These are phyloP conservation scores for Escovopsis sp. DNA, from an alignment of 2,329 filamentous ascomycete species.

Conservation along the genomic window DNA sequence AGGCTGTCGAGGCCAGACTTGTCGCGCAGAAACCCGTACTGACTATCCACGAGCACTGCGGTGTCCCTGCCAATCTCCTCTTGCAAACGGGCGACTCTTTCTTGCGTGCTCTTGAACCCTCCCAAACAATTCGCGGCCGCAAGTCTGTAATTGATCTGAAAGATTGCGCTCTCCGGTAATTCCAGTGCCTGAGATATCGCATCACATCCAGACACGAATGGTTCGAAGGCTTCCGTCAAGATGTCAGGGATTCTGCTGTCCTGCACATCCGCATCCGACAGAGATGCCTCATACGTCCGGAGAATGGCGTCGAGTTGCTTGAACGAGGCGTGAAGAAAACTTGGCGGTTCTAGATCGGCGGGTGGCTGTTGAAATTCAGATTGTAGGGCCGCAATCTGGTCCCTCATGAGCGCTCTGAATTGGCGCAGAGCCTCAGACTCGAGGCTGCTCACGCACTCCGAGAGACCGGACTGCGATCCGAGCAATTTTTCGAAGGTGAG, in stretches of 20 bases:
- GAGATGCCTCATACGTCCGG: slow-evolving; percentile 73
- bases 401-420: slow-evolving; percentile 67
- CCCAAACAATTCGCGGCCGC: slow-evolving; percentile 41
- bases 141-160: slow-evolving; percentile 57
- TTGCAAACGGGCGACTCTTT: slow-evolving; percentile 39
- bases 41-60: slow-evolving; percentile 46
- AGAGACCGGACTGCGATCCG: slow-evolving; percentile 50
- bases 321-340: slow-evolving; percentile 68
- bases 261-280: slow-evolving; percentile 42
- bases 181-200: slow-evolving; percentile 49
- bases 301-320: slow-evolving; percentile 66
- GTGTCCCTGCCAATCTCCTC: slow-evolving; percentile 39
- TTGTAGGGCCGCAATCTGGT: slow-evolving; percentile 63
- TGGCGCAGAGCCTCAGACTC: slow-evolving; percentile 67
- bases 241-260: slow-evolving; percentile 62
- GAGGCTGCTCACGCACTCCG: slow-evolving; percentile 52
- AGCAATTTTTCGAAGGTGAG: slow-evolving; percentile 72
- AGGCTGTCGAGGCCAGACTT: slow-evolving; percentile 60
- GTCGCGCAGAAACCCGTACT: slow-evolving; percentile 57
- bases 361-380: slow-evolving; percentile 55
- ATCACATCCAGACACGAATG: slow-evolving; percentile 65
- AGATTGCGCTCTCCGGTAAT: slow-evolving; percentile 48
- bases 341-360: slow-evolving; percentile 59
- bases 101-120: slow-evolving; percentile 48
- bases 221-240: slow-evolving; percentile 66